These are phyloP conservation scores for Aspergillus proliferans DNA, from an alignment of 2,329 filamentous ascomycete genomes.

Conservation along the genomic window DNA sequence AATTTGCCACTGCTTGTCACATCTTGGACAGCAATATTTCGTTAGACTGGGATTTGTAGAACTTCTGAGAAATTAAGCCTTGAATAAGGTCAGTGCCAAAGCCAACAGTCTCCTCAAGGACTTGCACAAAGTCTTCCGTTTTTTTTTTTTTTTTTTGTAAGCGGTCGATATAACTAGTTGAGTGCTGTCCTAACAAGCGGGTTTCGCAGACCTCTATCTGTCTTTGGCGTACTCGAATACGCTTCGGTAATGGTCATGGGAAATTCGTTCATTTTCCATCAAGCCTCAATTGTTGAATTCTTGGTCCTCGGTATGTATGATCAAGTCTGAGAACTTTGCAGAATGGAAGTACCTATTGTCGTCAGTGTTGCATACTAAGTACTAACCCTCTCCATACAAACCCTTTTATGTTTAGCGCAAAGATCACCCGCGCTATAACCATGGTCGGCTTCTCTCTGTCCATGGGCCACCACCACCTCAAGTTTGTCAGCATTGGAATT, in stretches of 20 bases:
- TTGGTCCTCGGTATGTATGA: slow-evolving; percentile 6
- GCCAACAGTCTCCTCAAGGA: not conserved
- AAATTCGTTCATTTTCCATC: too few relatives aligned
- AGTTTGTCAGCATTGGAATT: not conserved
- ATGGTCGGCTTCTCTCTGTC: not conserved
- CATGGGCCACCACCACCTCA: not conserved
- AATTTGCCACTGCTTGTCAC: not conserved
- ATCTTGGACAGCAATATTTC: not conserved
- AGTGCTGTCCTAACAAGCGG: too few relatives aligned
- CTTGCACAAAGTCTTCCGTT: too few relatives aligned
- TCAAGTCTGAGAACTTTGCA: slow-evolving; percentile 10
- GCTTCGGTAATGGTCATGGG: too few relatives aligned
- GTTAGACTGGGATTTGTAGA: not conserved
- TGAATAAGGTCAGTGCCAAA: slow-evolving; percentile 9
- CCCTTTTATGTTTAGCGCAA: not conserved
- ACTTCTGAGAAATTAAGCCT: not conserved
- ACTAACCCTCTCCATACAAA: not conserved
- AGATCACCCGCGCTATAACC: not conserved
- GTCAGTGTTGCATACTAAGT: not conserved
- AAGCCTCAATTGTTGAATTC: slow-evolving; percentile 10
- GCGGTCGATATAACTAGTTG: too few relatives aligned
- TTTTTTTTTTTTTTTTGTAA: too few relatives aligned
- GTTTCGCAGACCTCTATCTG: too few relatives aligned
- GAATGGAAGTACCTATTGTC: slow-evolving; percentile 3
- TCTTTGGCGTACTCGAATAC: too few relatives aligned